Evolutionary conservation across 805 yeast genomes (phyloP).

Genomic region (Candida coquimbonensis): DNA sequence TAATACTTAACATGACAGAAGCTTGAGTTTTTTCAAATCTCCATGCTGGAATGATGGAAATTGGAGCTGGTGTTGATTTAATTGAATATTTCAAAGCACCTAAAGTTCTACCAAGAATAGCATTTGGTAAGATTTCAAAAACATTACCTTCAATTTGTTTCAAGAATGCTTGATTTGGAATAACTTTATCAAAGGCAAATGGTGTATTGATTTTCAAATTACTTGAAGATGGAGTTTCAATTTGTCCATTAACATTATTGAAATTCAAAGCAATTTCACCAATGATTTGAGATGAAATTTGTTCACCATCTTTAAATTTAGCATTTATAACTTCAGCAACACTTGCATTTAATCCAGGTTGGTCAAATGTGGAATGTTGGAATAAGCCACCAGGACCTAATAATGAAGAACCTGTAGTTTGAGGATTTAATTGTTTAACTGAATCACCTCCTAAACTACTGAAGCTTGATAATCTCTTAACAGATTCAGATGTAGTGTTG

Average conservation of each 20-base stretch:
- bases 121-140: conserved; percentile 41
- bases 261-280: conserved; percentile 88
- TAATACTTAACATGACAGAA: conserved; percentile 70
- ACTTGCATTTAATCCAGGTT: conserved; percentile 71
- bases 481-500: conserved; percentile 24
- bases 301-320: conserved; percentile 58
- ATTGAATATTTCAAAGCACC: conserved; percentile 77
- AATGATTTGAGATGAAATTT: conserved; percentile 52
- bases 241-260: conserved; percentile 22
- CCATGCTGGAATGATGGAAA: conserved; percentile 79
- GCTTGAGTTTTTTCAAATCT: conserved; percentile 81
- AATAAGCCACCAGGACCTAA: conserved; percentile 29
- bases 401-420: conserved; percentile 35
- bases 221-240: conserved; percentile 34
- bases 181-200: conserved; percentile 34
- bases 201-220: conserved; percentile 36
- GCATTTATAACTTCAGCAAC: conserved; percentile 84
- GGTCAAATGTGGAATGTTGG: conserved; percentile 44
- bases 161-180: conserved; percentile 48
- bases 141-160: conserved; percentile 37
- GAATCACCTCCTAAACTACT: conserved; percentile 22
- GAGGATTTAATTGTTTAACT: conserved; percentile 31
- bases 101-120: conserved; percentile 55
- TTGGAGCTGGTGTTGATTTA: conserved; percentile 50
- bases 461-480: conserved; percentile 21